phyloP scores from a whole-genome alignment of 2,329 filamentous ascomycete species.

The Stachybotrys chlorohalonatus region DNA sequence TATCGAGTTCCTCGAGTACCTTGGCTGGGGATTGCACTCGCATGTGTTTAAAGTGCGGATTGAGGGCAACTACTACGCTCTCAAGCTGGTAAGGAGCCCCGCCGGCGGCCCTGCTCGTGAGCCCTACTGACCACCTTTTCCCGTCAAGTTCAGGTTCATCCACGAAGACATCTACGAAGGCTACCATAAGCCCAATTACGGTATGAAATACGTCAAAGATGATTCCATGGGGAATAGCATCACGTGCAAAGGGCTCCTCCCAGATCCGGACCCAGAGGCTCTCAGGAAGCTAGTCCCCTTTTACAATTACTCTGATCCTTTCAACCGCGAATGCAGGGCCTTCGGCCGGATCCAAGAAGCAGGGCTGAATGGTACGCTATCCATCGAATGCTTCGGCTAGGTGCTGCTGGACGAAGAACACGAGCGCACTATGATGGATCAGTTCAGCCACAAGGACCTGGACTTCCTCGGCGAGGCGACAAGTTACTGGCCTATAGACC shows the following conservation, averaged over 20 bases:
- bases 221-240: not conserved
- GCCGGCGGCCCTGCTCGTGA: not conserved
- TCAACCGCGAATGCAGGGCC: conserved; percentile 15
- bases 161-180: not conserved
- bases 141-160: not conserved
- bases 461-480: not conserved
- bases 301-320: conserved; percentile 13
- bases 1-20: not conserved
- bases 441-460: conserved; percentile 3
- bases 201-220: not conserved
- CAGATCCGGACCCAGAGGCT: not conserved
- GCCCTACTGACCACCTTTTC: not conserved
- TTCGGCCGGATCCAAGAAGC: conserved; percentile 17
- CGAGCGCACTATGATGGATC: conserved; percentile 5
- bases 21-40: not conserved
- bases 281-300: conserved; percentile 3
- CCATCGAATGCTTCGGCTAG: conserved; percentile 15
- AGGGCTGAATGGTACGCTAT: conserved; percentile 10
- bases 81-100: not conserved
- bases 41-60: not conserved
- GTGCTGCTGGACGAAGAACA: conserved; percentile 12
- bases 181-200: not conserved
- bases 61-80: not conserved
- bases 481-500: not conserved
- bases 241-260: not conserved